Evolutionary conservation across 768 basidiomycete genomes (phyloP), one percentile per base, ranked within the genome.

Genomic region (Tubosaeta sp.): DNA sequence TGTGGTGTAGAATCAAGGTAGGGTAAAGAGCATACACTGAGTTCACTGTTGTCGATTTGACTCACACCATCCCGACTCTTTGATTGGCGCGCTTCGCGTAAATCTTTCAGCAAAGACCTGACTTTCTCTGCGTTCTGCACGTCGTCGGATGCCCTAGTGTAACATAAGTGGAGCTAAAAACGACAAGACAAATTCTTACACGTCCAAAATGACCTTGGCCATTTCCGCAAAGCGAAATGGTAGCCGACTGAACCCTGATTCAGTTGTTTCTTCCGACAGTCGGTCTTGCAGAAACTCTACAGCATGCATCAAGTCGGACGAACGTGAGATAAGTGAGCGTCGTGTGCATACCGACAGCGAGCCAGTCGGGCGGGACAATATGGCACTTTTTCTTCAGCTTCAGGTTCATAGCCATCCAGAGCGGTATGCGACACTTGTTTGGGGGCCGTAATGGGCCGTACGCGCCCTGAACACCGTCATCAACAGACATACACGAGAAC

Each of bases 311-410:
- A 49, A 38, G 39, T 44, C 24, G 4, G 48, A 51, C 40, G 21
- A 34, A 44, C 22, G 22, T 13, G 27, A 18, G 13, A 44, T 34
- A 34, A 35, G 35, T 9, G 51, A 8, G 2, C 7, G 27, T n/a
- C 16, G 10, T 30, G 45, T 40, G 43, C 87, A 53, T 55, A 94
- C 93, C 92, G 36, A 89, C 80, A 55, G 75, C 82, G 25, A 99
- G 74, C 96, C 96, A 99, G 27, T 79, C 76, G 3, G 96, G 96
- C 1, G 92, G 78, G 13, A 97, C 77, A 44, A 99, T 92, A 58
- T 90, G 84, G 55, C 95, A 97, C 69, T 94, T 94, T 67, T 90
- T 88, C 76, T 97, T 96, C 62, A 85, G 66, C 71, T 99, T 99
- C 44, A 98, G 74, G 63, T 95, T 92, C 3, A 90, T 73, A 0